Conservation (phyloP, 495 filamentous ascomycete species). For the Wilcoxina mikolae region DNA sequence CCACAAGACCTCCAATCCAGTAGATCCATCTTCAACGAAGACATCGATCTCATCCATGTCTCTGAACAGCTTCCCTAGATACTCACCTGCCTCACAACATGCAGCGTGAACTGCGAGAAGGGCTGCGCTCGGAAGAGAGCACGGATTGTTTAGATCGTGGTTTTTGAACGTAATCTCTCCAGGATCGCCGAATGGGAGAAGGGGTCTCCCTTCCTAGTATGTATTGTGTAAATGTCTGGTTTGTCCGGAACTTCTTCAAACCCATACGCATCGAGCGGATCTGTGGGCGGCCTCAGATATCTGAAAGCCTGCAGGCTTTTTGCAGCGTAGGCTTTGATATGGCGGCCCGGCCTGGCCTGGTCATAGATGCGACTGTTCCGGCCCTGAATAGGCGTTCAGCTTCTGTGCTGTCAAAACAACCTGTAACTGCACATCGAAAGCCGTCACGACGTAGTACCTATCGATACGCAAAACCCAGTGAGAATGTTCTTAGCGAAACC, state of each 20-base stretch:
- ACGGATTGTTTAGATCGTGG: not conserved
- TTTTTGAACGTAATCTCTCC: not conserved
- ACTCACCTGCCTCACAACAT: not conserved
- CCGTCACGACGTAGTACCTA: not conserved
- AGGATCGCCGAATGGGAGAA: not conserved
- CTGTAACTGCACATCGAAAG: not conserved
- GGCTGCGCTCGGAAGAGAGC: not conserved
- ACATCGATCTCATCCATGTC: not conserved
- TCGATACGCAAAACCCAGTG: not conserved
- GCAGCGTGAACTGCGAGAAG: not conserved
- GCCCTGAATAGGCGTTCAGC: not conserved
- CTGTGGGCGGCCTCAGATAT: too few relatives aligned
- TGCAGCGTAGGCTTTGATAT: too few relatives aligned
- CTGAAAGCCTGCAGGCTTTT: too few relatives aligned
- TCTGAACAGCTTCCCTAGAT: not conserved
- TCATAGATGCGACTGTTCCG: not conserved
- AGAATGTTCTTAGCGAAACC: not conserved
- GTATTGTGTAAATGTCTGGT: not conserved
- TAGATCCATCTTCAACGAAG: not conserved
- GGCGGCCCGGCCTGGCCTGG: too few relatives aligned
- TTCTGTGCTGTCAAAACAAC: not conserved
- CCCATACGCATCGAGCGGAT: not conserved
- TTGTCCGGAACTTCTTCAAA: not conserved
- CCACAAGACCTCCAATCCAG: not conserved
- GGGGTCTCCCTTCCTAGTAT: not conserved